Evolutionary conservation across 1,139 yeast species (phyloP).

Genomic region (Kodamaea alishanica): DNA sequence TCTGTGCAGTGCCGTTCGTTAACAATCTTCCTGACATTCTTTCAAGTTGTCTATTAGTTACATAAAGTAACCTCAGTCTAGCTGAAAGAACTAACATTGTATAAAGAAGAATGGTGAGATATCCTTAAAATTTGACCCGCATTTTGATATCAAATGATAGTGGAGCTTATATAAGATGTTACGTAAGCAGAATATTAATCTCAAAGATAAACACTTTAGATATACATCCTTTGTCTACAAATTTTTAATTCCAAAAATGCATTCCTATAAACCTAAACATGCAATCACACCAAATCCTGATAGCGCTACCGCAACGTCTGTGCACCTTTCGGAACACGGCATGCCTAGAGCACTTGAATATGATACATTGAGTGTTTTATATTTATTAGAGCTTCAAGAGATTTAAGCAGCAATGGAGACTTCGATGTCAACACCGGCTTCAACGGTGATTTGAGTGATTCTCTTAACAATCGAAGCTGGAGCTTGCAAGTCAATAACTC

Average conservation of each 20-base stretch:
- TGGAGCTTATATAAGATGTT: too few relatives aligned
- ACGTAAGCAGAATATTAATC: too few relatives aligned
- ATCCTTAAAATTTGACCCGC: too few relatives aligned
- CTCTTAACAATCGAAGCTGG: slow-evolving; percentile 92
- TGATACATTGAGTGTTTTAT: slow-evolving; percentile 18
- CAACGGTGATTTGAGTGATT: slow-evolving; percentile 89
- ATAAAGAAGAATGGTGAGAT: not conserved
- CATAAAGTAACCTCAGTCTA: slow-evolving; percentile 28
- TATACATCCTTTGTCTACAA: slow-evolving; percentile 1
- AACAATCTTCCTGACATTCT: slow-evolving; percentile 10
- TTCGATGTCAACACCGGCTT: slow-evolving; percentile 45
- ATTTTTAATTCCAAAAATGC: slow-evolving; percentile 1
- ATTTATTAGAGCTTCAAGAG: slow-evolving; percentile 2
- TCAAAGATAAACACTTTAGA: not conserved
- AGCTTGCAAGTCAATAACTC: slow-evolving; percentile 97
- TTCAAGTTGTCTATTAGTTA: slow-evolving; percentile 23
- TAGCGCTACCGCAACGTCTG: slow-evolving; percentile 63
- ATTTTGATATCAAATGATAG: too few relatives aligned
- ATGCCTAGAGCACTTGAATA: slow-evolving; percentile 58
- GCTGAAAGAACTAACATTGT: slow-evolving; percentile 33
- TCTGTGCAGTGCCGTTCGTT: slow-evolving; percentile 3
- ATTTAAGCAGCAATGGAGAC: slow-evolving; percentile 31
- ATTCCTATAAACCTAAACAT: slow-evolving; percentile 6
- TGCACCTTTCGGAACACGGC: slow-evolving; percentile 46
- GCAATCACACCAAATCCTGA: slow-evolving; percentile 46